These are phyloP conservation scores for Colletotrichum orchidophilum DNA, from an alignment of 2,329 filamentous ascomycete species.

Conservation along the genomic window DNA sequence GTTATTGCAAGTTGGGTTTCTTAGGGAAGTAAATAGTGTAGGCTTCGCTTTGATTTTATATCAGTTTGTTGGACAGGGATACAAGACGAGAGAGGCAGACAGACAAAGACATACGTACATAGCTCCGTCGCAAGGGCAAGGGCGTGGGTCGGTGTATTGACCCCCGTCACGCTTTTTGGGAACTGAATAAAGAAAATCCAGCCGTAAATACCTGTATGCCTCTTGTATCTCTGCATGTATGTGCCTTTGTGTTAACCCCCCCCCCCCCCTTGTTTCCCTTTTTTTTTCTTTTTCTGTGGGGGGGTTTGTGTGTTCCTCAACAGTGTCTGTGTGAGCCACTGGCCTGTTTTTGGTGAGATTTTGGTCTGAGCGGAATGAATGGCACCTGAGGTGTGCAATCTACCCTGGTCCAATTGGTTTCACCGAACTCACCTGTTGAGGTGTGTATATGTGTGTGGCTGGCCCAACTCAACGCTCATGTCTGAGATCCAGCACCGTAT, in stretches of 20 bases:
- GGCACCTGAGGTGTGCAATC: background rate
- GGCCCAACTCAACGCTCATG: background rate
- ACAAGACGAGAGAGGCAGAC: background rate
- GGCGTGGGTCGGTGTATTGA: background rate
- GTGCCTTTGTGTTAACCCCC: too few relatives aligned
- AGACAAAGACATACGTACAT: conserved; percentile 21
- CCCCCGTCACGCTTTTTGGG: background rate
- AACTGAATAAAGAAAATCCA: background rate
- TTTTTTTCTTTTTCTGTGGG: background rate
- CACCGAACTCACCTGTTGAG: conserved; percentile 5
- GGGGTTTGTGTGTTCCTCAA: conserved; percentile 11
- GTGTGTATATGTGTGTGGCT: too few relatives aligned
- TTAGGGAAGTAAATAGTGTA: conserved; percentile 4
- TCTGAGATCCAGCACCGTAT: background rate
- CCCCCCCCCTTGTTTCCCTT: too few relatives aligned
- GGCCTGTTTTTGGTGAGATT: conserved; percentile 5
- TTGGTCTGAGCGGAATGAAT: background rate
- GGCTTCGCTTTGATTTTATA: conserved; percentile 23
- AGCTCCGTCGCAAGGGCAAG: conserved; percentile 6
- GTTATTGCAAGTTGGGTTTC: conserved; percentile 16
- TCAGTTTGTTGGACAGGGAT: conserved; percentile 10
- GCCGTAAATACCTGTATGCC: background rate
- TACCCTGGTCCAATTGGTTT: background rate
- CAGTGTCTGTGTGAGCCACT: conserved; percentile 9
- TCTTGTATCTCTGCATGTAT: background rate